Evolutionary conservation across 2,329 filamentous ascomycete genomes (phyloP).

Genomic region (Phialophora tarda): DNA sequence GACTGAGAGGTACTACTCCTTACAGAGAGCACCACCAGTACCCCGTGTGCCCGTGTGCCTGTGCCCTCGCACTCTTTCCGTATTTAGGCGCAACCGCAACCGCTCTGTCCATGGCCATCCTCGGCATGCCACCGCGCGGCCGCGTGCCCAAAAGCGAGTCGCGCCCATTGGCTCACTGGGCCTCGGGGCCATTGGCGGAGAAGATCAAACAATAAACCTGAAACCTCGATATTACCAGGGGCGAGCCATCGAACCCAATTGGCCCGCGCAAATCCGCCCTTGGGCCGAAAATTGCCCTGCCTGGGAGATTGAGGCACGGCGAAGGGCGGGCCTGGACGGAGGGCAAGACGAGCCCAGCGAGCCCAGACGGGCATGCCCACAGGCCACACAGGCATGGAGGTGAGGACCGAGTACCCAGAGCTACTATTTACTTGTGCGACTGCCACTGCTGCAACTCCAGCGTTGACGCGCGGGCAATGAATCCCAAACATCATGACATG

Average conservation of each 20-base stretch:
- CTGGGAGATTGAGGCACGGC: background rate
- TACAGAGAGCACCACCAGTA: no score
- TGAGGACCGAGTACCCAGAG: no score
- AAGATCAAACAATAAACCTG: conserved; percentile 2
- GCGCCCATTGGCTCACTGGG: background rate
- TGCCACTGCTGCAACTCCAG: background rate
- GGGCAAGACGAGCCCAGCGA: background rate
- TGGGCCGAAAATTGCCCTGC: background rate
- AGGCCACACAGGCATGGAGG: no score
- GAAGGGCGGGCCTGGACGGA: background rate
- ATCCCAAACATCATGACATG: background rate
- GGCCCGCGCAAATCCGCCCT: background rate
- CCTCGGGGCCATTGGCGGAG: background rate
- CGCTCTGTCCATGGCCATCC: background rate
- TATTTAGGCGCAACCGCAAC: background rate
- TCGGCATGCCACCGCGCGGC: background rate
- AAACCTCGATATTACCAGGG: background rate
- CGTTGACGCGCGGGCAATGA: background rate
- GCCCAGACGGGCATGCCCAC: no score
- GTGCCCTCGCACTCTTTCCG: no score
- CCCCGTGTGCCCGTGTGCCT: no score
- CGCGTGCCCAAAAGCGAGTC: background rate
- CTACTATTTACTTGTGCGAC: no score
- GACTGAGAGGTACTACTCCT: no score
- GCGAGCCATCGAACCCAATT: background rate